phyloP scores from a whole-genome alignment of 2,329 filamentous ascomycete genomes.

The Claviceps sp. region DNA sequence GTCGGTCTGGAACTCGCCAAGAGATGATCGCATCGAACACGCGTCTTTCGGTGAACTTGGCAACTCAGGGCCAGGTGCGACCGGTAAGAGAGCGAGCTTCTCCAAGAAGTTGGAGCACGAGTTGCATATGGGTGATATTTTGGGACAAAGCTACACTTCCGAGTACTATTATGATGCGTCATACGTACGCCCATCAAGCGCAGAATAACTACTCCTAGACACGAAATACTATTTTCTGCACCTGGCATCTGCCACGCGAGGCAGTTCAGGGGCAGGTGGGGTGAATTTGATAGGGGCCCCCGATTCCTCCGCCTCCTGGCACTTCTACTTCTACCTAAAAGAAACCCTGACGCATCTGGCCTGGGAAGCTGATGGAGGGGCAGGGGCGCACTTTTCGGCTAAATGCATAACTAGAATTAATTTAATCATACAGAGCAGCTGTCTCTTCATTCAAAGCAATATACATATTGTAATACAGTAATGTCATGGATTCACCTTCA shows the following conservation, averaged over 20 bases:
- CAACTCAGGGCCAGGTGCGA: not conserved
- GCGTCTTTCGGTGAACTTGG: not conserved
- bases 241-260: not conserved
- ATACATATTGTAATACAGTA: too few relatives aligned
- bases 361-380: not conserved
- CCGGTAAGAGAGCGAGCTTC: not conserved
- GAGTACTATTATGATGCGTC: not conserved
- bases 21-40: not conserved
- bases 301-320: too few relatives aligned
- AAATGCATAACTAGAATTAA: not conserved
- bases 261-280: too few relatives aligned
- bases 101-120: fast-evolving
- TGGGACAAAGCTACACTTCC: not conserved
- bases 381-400: not conserved
- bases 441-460: too few relatives aligned
- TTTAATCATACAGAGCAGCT: not conserved
- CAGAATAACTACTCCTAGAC: not conserved
- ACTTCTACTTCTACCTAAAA: too few relatives aligned
- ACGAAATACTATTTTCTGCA: not conserved
- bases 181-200: not conserved
- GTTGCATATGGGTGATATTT: not conserved
- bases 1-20: not conserved
- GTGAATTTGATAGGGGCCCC: too few relatives aligned
- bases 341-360: not conserved
- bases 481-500: too few relatives aligned